phyloP scores from a whole-genome alignment of 306 rosid species.

The Arachis hypogaea region DNA sequence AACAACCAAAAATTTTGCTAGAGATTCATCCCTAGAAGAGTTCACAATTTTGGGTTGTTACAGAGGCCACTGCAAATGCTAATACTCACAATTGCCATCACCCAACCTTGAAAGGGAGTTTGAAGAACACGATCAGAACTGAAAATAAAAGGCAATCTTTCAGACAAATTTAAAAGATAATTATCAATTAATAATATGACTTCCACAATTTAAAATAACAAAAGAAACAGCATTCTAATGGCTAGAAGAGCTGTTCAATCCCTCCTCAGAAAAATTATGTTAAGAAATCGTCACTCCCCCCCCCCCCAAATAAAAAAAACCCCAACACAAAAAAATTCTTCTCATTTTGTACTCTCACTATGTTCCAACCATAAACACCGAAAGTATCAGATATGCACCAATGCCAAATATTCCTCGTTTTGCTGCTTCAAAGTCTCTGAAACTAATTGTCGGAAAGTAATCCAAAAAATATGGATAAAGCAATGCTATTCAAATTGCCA shows the following conservation, averaged over 20 bases:
- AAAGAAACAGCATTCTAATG: background rate
- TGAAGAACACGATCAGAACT: slow-evolving; percentile 94
- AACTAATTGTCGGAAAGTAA: background rate
- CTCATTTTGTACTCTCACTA: background rate
- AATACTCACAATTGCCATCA: slow-evolving; percentile 93
- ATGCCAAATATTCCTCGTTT: background rate
- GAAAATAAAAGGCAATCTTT: slow-evolving; percentile 39
- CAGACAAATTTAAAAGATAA: slow-evolving; percentile 27
- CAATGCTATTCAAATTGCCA: background rate
- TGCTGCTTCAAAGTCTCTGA: background rate
- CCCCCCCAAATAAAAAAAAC: background rate
- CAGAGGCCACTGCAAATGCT: slow-evolving; percentile 31
- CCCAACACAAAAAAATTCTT: background rate
- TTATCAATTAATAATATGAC: slow-evolving; percentile 14
- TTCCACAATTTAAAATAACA: background rate
- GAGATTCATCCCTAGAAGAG: too few species aligned
- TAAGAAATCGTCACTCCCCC: background rate
- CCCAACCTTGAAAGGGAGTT: slow-evolving; percentile 94
- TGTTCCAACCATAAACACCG: background rate
- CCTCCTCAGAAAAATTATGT: background rate
- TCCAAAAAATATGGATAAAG: background rate
- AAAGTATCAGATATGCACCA: background rate
- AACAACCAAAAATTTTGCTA: too few species aligned
- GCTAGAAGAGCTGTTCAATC: background rate
- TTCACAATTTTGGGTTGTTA: too few species aligned